Conservation (phyloP, 441 rosid species). For the Pelargonium myrrhifolium region DNA sequence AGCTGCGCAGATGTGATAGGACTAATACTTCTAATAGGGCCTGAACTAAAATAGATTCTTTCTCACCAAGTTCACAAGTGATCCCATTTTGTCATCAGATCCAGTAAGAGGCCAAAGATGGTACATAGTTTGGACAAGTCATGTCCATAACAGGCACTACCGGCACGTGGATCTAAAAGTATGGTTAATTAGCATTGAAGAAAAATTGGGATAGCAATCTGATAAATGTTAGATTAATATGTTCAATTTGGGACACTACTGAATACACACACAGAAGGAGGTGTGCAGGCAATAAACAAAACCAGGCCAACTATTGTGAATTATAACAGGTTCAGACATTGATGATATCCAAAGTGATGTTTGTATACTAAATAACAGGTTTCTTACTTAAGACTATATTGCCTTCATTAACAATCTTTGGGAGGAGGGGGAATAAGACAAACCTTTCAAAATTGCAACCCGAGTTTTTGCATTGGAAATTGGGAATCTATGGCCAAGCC, state of each 20-base stretch:
- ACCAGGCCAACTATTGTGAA: too few relatives aligned
- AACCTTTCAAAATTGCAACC: constrained; percentile 65
- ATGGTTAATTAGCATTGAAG: too few relatives aligned
- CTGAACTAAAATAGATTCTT: background rate
- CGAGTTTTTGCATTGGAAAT: constrained; percentile 84
- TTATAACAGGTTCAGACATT: too few relatives aligned
- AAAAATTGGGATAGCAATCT: too few relatives aligned
- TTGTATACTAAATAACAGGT: background rate
- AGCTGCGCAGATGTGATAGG: background rate
- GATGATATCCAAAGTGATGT: too few relatives aligned
- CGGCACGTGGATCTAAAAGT: too few relatives aligned
- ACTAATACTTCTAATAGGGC: background rate
- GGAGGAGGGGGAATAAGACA: background rate
- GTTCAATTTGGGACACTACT: too few relatives aligned
- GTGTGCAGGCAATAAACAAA: too few relatives aligned
- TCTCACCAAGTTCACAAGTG: background rate
- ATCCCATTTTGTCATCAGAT: background rate
- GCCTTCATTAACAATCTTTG: background rate
- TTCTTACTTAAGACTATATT: background rate
- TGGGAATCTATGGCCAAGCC: constrained; percentile 94
- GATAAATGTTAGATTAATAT: too few relatives aligned
- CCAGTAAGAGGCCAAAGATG: background rate
- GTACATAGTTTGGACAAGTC: background rate
- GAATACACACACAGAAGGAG: too few relatives aligned
- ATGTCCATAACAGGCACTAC: too few relatives aligned